Evolutionary conservation across 768 basidiomycete species (phyloP).

Genomic region (Cystobasidium tubakii): DNA sequence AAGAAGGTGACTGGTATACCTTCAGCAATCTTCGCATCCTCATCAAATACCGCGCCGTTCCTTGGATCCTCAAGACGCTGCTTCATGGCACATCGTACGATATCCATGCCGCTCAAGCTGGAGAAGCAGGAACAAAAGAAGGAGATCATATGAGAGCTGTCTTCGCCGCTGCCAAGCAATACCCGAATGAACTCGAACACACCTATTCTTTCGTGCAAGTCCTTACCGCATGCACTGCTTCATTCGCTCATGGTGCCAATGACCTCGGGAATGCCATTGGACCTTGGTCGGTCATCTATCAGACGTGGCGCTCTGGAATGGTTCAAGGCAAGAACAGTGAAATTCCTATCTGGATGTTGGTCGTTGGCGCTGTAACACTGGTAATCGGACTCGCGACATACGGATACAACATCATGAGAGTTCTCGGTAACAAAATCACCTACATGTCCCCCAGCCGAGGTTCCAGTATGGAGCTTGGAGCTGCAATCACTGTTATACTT

Average conservation of each 20-base stretch:
- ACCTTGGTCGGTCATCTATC: slow-evolving; percentile 51
- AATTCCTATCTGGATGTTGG: slow-evolving; percentile 51
- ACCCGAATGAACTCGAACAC: slow-evolving; percentile 53
- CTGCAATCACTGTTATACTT: slow-evolving; percentile 53
- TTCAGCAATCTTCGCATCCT: slow-evolving; percentile 50
- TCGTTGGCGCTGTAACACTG: slow-evolving; percentile 46
- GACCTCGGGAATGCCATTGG: slow-evolving; percentile 51
- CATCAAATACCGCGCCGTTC: slow-evolving; percentile 47
- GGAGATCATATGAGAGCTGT: slow-evolving; percentile 48
- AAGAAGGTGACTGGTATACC: slow-evolving; percentile 48
- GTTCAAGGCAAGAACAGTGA: slow-evolving; percentile 46
- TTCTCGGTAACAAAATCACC: slow-evolving; percentile 50
- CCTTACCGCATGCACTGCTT: slow-evolving; percentile 52
- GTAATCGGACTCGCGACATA: slow-evolving; percentile 48
- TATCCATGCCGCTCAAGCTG: slow-evolving; percentile 28
- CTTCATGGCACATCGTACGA: slow-evolving; percentile 47
- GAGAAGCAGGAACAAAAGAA: slow-evolving; percentile 43
- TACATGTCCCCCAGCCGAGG: slow-evolving; percentile 53
- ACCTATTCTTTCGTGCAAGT: slow-evolving; percentile 52
- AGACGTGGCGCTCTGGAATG: slow-evolving; percentile 49
- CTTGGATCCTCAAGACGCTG: slow-evolving; percentile 36
- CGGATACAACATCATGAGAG: slow-evolving; percentile 42
- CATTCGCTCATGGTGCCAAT: slow-evolving; percentile 54
- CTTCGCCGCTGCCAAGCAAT: slow-evolving; percentile 48
- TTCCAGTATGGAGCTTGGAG: slow-evolving; percentile 53